phyloP scores from a whole-genome alignment of 2,329 filamentous ascomycete genomes.

The Aureobasidium sp. region DNA sequence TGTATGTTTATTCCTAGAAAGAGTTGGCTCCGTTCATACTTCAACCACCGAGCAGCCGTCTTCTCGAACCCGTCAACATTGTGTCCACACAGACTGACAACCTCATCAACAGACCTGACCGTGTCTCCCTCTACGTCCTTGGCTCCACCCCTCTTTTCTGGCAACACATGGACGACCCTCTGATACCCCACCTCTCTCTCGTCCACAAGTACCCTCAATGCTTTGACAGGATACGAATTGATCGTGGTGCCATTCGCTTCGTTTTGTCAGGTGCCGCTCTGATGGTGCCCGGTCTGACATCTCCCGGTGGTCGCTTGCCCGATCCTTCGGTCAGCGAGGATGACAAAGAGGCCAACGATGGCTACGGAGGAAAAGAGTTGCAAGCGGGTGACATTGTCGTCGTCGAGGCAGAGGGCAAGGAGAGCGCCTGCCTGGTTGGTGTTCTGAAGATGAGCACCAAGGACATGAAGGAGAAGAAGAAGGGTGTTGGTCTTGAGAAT shows the following conservation, averaged over 20 bases:
- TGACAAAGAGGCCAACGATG: slow-evolving; percentile 32
- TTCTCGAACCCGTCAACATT: background rate
- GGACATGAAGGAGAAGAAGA: slow-evolving; percentile 89
- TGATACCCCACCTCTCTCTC: slow-evolving; percentile 80
- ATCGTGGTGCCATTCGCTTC: slow-evolving; percentile 93
- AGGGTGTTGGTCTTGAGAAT: slow-evolving; percentile 87
- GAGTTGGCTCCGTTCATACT: background rate
- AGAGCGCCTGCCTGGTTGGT: slow-evolving; percentile 81
- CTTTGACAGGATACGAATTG: slow-evolving; percentile 80
- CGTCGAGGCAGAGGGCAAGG: slow-evolving; percentile 86
- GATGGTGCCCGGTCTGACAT: slow-evolving; percentile 92
- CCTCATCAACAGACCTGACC: slow-evolving; percentile 56
- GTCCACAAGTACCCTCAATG: slow-evolving; percentile 82
- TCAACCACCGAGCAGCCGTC: background rate
- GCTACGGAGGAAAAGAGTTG: slow-evolving; percentile 56
- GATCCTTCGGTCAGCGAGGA: slow-evolving; percentile 33
- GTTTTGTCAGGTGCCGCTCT: slow-evolving; percentile 87
- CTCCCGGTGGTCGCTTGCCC: slow-evolving; percentile 70
- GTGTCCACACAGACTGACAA: background rate
- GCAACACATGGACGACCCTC: slow-evolving; percentile 67
- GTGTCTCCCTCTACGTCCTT: slow-evolving; percentile 79
- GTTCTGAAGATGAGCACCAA: slow-evolving; percentile 73
- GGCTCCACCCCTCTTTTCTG: slow-evolving; percentile 76
- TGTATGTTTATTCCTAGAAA: slow-evolving; percentile 37
- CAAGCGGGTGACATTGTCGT: slow-evolving; percentile 77